phyloP scores from a whole-genome alignment of 2,329 filamentous ascomycete genomes.

The Pseudogymnoascus sp. region DNA sequence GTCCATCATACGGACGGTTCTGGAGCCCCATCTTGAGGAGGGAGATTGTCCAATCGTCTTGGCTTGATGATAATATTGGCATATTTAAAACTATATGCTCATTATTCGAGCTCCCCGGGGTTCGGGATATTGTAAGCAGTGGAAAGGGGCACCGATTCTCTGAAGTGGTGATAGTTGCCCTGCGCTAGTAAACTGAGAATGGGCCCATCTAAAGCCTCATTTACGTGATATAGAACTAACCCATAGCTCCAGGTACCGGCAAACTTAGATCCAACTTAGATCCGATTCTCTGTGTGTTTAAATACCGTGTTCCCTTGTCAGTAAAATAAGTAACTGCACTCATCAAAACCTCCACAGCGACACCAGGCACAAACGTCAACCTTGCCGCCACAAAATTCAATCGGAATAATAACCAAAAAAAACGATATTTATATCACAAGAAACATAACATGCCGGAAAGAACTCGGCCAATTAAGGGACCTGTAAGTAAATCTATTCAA shows the following conservation, averaged over 20 bases:
- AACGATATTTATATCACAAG: neutral
- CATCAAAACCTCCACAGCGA: neutral
- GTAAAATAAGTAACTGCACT: neutral
- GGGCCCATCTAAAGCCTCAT: neutral
- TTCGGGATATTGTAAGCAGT: neutral
- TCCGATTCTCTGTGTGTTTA: neutral
- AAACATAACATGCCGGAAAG: neutral
- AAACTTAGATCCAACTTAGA: neutral
- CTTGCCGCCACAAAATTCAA: neutral
- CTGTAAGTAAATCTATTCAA: neutral
- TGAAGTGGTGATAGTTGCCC: neutral
- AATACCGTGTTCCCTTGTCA: neutral
- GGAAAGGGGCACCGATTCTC: neutral
- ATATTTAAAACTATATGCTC: neutral
- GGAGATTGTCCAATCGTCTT: neutral
- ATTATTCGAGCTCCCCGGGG: neutral
- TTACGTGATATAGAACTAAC: conserved; percentile 1
- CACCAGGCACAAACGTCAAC: neutral
- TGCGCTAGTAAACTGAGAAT: conserved; percentile 8
- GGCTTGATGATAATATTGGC: neutral
- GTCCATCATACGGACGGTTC: neutral
- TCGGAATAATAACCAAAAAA: neutral
- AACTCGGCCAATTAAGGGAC: neutral
- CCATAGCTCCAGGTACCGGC: neutral
- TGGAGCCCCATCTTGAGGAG: neutral